Base-by-base conservation (phyloP, 805 yeast genomes). In the Yarrowia keelungensis region DNA sequence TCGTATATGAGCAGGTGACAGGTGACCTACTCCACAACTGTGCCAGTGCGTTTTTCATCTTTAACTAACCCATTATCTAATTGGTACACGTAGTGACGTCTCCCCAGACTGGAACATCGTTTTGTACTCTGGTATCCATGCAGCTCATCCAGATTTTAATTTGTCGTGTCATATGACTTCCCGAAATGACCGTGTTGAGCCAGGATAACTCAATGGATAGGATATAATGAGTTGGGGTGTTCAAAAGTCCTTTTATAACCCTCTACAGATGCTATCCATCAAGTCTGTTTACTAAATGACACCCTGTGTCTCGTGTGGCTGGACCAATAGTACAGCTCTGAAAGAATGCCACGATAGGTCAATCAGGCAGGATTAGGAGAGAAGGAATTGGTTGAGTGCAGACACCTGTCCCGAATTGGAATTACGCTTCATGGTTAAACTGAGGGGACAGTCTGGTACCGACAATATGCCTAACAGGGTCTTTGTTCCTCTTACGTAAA, bases 1-100 rank as follows among this genome's bases (percentile, higher is more conserved):
- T 26, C 32, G 7, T 26, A 26, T 26, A 3, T 26, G 32, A 26
- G 32, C 32, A 26, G 32, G 32, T 26, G 32, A 26, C 39, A 38
- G 39, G 39, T 38, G 39, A 38, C 39, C 39, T 26, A 26, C 32
- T 26, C 39, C 39, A 10, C 10, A 38, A 38, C 10, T 35, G 41
- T 26, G 35, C 42, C 42, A 9, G 56, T 51, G 42, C 56, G 26
- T 51, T 51, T 51, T 51, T 36, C 56, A 12, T 51, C 56, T 51
- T 36, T 51, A 51, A 12, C 42, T 8, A 51, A 11, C 12, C 16
- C 41, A 12, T 22, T 5, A 8, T 45, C 14, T 16, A 14, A 50
- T 50, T 50, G 56, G 56, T 11, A 50, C 41, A 36, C 56, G 42
- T 51, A 36, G 16, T 22, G 16, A 45, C 7, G 32, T 35, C 19